These are phyloP conservation scores for Trichodelitschia bisporula DNA, from an alignment of 495 filamentous ascomycete species.

Conservation along the genomic window DNA sequence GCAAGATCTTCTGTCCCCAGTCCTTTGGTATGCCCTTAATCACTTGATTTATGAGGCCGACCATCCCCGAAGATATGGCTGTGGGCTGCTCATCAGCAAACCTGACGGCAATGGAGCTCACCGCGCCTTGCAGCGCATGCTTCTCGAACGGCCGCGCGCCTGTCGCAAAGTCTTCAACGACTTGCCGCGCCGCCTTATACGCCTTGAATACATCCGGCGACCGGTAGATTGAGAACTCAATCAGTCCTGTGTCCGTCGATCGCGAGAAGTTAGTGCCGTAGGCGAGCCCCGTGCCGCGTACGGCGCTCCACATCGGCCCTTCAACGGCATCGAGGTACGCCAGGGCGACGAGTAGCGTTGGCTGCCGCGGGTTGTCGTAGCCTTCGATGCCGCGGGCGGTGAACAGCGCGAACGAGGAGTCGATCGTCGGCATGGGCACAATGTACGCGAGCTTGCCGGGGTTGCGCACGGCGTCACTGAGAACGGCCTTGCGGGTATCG, in stretches of 20 bases:
- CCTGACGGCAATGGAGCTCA: slow-evolving; percentile 61
- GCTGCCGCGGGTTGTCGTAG: slow-evolving; percentile 51
- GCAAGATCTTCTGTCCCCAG: slow-evolving; percentile 52
- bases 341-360: slow-evolving; percentile 63
- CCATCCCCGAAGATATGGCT: slow-evolving; percentile 50
- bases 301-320: slow-evolving; percentile 77
- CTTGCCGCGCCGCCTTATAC: slow-evolving; percentile 47
- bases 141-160: slow-evolving; percentile 42
- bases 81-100: slow-evolving; percentile 75
- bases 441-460: slow-evolving; percentile 54
- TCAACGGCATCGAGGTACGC: slow-evolving; percentile 84
- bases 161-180: slow-evolving; percentile 42
- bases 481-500: slow-evolving; percentile 30
- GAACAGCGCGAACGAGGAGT: slow-evolving; percentile 70
- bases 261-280: slow-evolving; percentile 61
- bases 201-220: slow-evolving; percentile 79
- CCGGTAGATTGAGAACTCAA: slow-evolving; percentile 65
- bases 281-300: slow-evolving; percentile 76
- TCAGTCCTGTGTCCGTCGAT: slow-evolving; percentile 50
- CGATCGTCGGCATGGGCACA: slow-evolving; percentile 75
- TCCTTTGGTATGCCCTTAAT: slow-evolving; percentile 51
- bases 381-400: slow-evolving; percentile 48
- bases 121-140: slow-evolving; percentile 68
- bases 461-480: slow-evolving; percentile 43
- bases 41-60: slow-evolving; percentile 62